Base-by-base conservation (phyloP, 2,329 filamentous ascomycete species). In the Bipolaris cookei region DNA sequence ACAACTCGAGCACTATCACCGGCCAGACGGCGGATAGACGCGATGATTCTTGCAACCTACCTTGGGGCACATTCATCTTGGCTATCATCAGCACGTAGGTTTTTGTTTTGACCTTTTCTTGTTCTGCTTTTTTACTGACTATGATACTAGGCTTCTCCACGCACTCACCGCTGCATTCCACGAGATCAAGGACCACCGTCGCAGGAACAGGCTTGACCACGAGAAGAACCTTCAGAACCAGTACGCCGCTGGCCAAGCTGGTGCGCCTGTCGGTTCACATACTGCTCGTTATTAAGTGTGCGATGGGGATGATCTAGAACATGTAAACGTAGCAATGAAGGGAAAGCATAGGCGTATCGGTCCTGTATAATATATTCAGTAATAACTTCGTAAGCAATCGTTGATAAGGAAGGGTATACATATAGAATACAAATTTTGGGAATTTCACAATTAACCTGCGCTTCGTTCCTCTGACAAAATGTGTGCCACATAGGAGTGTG, bases 1-100 rank as follows among this genome's bases (percentile, higher is more conserved):
- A 54, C 16, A 51, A 28, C 16, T 20, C 50, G 3, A 61, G 45
- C 21, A 52, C 48, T 44, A 44, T 62, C 3, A 65, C 59, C 18
- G 64, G 64, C 3, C 35, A 58, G 25, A 70, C 58, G 6, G 64
- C 60, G 1, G 57, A 39, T 20, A 39, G 61, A 45, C 42, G 46
- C 14, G 57, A 75, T 47, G 56, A 66, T 43, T 57, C 72, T 51
- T 81, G 79, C 61, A 74, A 76, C 39, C 54, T 81, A 32, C 77
- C 77, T 1, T 79, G 76, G 78, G 78, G 76, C 0, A 79, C 77
- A 0, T 81, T 81, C 56, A 72, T 79, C 8, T 51, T 80, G 55
- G 78, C 78, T 6, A 80, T 81, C 42, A 63, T 80, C 52, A 79
- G 75, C 75, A 80, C 78, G 78, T 80, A 70, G 76, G 78, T 77